phyloP scores from a whole-genome alignment of 2,329 filamentous ascomycete species.

The Neofusicoccum ribis region DNA sequence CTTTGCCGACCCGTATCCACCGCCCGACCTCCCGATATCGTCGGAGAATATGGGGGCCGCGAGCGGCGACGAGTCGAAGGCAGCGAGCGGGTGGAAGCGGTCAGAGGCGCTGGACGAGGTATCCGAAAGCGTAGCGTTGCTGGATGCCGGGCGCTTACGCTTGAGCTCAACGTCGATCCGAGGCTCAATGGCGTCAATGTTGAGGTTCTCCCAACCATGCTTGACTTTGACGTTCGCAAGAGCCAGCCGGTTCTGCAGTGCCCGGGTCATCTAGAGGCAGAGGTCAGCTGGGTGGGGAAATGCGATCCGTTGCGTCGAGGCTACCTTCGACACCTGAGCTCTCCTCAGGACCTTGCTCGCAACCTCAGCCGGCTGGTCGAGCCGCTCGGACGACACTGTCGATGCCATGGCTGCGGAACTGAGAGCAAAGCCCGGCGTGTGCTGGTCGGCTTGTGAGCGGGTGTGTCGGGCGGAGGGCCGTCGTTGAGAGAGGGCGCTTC shows the following conservation, averaged over 20 bases:
- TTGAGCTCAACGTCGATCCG: conserved; percentile 77
- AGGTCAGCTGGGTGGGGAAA: conserved; percentile 25
- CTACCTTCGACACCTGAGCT: conserved; percentile 46
- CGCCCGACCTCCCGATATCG: conserved; percentile 70
- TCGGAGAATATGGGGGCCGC: conserved; percentile 84
- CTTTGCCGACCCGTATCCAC: conserved; percentile 48
- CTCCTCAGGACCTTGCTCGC: conserved; percentile 45
- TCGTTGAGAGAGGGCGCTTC: background rate
- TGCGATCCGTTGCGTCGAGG: conserved; percentile 19
- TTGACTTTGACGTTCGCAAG: conserved; percentile 97
- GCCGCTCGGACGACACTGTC: conserved; percentile 25
- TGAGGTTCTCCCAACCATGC: conserved; percentile 90
- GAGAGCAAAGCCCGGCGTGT: conserved; percentile 10
- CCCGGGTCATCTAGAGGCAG: conserved; percentile 76
- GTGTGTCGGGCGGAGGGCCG: conserved; percentile 6
- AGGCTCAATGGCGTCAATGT: conserved; percentile 81
- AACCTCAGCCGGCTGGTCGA: conserved; percentile 40
- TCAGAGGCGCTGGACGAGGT: conserved; percentile 84
- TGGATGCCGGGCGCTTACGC: conserved; percentile 65
- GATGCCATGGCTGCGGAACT: conserved; percentile 18
- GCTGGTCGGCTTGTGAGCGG: background rate
- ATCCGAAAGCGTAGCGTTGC: conserved; percentile 78
- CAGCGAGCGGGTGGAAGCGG: conserved; percentile 65
- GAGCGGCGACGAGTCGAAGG: conserved; percentile 81
- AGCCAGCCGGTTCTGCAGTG: conserved; percentile 88